A percentile compares a stretch with the other conserved stretches of the same genome.
These are phyloP conservation scores for Aspergillus coremiiformis DNA, from an alignment of 495 filamentous ascomycete species.

Conservation along the genomic window DNA sequence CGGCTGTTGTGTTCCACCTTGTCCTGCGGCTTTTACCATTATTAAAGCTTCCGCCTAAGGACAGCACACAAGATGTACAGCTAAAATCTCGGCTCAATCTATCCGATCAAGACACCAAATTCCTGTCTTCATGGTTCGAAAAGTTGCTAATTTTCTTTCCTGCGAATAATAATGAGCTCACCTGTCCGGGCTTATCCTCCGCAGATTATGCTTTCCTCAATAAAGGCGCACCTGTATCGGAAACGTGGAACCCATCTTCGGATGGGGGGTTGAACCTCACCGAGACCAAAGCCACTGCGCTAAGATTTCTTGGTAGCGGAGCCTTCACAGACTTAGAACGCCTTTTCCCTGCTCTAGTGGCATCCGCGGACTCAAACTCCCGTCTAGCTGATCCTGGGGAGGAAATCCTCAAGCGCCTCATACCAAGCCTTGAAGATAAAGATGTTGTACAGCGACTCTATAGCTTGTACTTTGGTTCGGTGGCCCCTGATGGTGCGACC, in stretches of 20 bases:
- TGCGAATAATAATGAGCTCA: slow-evolving; percentile 31
- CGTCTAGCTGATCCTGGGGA: slow-evolving; percentile 73
- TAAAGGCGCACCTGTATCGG: slow-evolving; percentile 47
- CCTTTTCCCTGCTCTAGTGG: slow-evolving; percentile 76
- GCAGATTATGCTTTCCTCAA: slow-evolving; percentile 69
- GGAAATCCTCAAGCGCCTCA: slow-evolving; percentile 71
- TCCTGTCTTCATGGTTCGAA: slow-evolving; percentile 68
- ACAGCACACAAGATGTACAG: slow-evolving; percentile 65
- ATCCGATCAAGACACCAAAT: slow-evolving; percentile 60
- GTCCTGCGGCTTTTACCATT: slow-evolving; percentile 66
- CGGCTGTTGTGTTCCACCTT: slow-evolving; percentile 72
- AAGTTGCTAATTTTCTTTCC: slow-evolving; percentile 69
- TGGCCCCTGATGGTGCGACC: slow-evolving; percentile 33
- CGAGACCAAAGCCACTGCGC: slow-evolving; percentile 58
- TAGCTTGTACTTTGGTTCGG: slow-evolving; percentile 55
- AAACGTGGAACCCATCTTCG: slow-evolving; percentile 57
- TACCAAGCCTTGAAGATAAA: slow-evolving; percentile 60
- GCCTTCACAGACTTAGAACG: slow-evolving; percentile 74
- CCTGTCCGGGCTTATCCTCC: slow-evolving; percentile 61
- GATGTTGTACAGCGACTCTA: slow-evolving; percentile 57
- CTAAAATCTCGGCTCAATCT: slow-evolving; percentile 61
- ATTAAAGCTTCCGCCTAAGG: slow-evolving; percentile 65
- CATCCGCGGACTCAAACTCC: slow-evolving; percentile 73
- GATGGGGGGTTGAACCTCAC: slow-evolving; percentile 57
- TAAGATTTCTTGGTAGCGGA: slow-evolving; percentile 70